Percentiles rank a stretch among this genome's conserved stretches.
phyloP scores from a whole-genome alignment of 495 filamentous ascomycete species.

The Annulohypoxylon bovei region DNA sequence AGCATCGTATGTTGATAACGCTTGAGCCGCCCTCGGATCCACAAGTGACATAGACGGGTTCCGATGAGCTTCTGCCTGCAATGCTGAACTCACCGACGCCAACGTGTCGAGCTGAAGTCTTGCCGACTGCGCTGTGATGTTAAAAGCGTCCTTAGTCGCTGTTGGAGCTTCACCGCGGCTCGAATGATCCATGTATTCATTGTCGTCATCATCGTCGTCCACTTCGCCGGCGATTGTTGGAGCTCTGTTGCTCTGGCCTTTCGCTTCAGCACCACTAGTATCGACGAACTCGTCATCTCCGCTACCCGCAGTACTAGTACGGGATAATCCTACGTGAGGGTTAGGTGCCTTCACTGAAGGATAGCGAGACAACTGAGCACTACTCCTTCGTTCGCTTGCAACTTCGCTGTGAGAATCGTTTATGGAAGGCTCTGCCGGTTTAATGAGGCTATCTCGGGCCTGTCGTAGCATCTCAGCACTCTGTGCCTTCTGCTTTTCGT shows the following conservation, averaged over 20 bases:
- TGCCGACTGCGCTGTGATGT: constrained; percentile 94
- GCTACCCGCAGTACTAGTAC: constrained; percentile 51
- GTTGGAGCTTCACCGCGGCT: constrained; percentile 79
- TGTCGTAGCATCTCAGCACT: constrained; percentile 80
- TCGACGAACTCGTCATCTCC: constrained; percentile 58
- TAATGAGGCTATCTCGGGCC: constrained; percentile 70
- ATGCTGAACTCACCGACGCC: constrained; percentile 80
- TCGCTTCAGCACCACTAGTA: constrained; percentile 48
- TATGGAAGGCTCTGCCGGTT: constrained; percentile 48
- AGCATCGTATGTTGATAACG: constrained; percentile 85
- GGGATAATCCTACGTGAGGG: constrained; percentile 41
- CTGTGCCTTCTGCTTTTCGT: constrained; percentile 76
- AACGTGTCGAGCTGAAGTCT: constrained; percentile 92
- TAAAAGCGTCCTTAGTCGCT: constrained; percentile 87
- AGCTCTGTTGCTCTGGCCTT: constrained; percentile 31
- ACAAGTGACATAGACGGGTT: constrained; percentile 75
- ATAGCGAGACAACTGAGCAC: constrained; percentile 55
- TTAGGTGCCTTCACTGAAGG: constrained; percentile 49
- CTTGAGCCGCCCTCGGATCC: constrained; percentile 79
- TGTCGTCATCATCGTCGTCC: constrained; percentile 77
- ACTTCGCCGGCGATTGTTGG: constrained; percentile 32
- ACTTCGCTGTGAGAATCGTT: constrained; percentile 63
- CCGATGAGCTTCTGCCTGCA: constrained; percentile 75
- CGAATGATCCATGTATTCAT: constrained; percentile 81
- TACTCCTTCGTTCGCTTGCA: constrained; percentile 59